A percentile compares a stretch with the other conserved stretches of the same genome.
These are phyloP conservation scores for Venturia effusa DNA, from an alignment of 2,329 filamentous ascomycete species.

Conservation along the genomic window DNA sequence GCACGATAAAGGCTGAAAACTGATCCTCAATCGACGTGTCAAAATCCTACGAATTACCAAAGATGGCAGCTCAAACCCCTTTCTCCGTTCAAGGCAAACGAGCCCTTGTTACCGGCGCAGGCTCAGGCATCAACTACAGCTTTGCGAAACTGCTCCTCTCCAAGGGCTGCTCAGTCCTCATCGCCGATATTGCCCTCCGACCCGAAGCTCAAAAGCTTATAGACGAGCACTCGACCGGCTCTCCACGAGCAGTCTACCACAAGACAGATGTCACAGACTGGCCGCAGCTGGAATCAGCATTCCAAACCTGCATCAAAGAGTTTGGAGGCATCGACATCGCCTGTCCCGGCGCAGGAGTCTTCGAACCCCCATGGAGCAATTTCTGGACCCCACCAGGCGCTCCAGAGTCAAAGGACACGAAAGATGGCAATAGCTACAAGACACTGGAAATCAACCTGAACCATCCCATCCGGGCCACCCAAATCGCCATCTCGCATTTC, in stretches of 20 bases:
- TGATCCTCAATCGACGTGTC: neutral
- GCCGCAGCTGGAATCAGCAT: constrained; percentile 24
- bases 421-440: constrained; percentile 22
- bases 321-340: constrained; percentile 34
- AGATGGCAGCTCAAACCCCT: constrained; percentile 12
- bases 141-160: constrained; percentile 36
- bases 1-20: no score
- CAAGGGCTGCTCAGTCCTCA: constrained; percentile 35
- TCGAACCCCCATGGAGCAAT: constrained; percentile 36
- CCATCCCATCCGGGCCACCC: constrained; percentile 36
- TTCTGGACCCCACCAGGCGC: constrained; percentile 38
- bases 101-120: constrained; percentile 39
- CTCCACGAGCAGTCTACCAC: constrained; percentile 30
- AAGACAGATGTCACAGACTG: constrained; percentile 32
- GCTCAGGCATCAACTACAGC: constrained; percentile 36
- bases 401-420: constrained; percentile 22
- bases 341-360: constrained; percentile 39
- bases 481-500: constrained; percentile 36
- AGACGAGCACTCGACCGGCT: constrained; percentile 21
- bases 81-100: constrained; percentile 34
- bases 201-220: constrained; percentile 36
- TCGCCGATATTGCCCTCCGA: constrained; percentile 36
- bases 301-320: constrained; percentile 19
- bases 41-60: neutral
- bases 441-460: constrained; percentile 36